phyloP scores from a whole-genome alignment of 2,329 filamentous ascomycete species.

The Calonectria pseudoturangicola region DNA sequence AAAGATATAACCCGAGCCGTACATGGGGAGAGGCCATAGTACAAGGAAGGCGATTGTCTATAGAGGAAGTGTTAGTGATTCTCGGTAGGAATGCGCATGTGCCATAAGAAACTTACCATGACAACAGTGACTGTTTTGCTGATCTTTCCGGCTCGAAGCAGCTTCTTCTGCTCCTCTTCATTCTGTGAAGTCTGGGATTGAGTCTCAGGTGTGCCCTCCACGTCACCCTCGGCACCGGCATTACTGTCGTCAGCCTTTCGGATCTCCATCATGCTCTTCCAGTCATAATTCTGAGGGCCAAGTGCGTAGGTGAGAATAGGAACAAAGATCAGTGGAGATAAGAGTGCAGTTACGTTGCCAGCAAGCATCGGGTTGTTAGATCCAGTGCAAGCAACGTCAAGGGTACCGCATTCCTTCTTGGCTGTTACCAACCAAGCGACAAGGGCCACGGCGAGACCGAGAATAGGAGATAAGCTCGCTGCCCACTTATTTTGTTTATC shows the following conservation, averaged over 20 bases:
- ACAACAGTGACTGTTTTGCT: conserved; percentile 60
- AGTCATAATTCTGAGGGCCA: conserved; percentile 85
- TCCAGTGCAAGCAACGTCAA: conserved; percentile 85
- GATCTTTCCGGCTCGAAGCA: conserved; percentile 72
- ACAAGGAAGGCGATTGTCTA: conserved; percentile 82
- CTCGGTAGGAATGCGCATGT: fast-evolving
- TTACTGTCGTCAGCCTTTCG: conserved; percentile 87
- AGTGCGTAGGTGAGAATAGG: conserved; percentile 82
- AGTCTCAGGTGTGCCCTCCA: conserved; percentile 32
- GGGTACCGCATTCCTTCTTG: conserved; percentile 78
- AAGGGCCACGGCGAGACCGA: conserved; percentile 80
- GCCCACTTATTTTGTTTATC: conserved; percentile 84
- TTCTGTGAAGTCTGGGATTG: conserved; percentile 55
- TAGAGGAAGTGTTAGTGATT: not conserved
- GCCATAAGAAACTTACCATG: conserved; percentile 43
- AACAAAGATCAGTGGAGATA: conserved; percentile 84
- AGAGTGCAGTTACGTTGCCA: conserved; percentile 88
- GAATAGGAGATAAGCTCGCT: conserved; percentile 79
- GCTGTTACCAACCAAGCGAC: conserved; percentile 84
- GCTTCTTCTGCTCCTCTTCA: conserved; percentile 64
- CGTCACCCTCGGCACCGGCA: conserved; percentile 66
- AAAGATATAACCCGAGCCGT: conserved; percentile 83
- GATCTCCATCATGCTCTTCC: conserved; percentile 87
- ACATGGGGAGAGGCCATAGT: conserved; percentile 95
- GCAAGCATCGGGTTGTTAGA: conserved; percentile 91